These are phyloP conservation scores for Typha latifolia DNA, from an alignment of 176 grass and related monocot genomes.

Conservation along the genomic window DNA sequence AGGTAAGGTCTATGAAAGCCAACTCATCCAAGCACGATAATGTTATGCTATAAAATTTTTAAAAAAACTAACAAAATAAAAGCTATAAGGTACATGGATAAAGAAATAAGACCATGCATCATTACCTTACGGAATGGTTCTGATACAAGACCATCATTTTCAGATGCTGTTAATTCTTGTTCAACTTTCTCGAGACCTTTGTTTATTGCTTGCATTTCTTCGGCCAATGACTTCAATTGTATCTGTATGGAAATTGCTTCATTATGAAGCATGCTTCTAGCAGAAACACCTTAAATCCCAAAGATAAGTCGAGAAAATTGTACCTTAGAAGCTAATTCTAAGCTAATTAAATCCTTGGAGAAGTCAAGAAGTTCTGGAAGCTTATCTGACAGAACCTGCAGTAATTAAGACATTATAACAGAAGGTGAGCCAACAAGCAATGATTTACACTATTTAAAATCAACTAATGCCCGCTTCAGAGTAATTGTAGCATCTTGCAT, in stretches of 20 bases:
- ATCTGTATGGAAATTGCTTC: conserved; percentile 50
- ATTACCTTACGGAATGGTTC: conserved; percentile 60
- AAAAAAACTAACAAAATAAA: too few species aligned
- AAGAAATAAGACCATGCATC: not conserved
- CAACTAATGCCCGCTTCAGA: not conserved
- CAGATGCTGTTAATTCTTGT: conserved; percentile 85
- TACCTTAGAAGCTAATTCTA: conserved; percentile 89
- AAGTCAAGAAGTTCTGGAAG: conserved; percentile 97
- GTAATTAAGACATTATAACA: not conserved
- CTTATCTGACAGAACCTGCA: conserved; percentile 89
- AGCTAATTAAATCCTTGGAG: conserved; percentile 73
- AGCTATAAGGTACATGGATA: not conserved
- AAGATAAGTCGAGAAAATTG: not conserved
- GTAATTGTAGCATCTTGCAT: too few species aligned
- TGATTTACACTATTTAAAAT: not conserved
- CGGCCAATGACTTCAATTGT: conserved; percentile 91
- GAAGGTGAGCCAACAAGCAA: not conserved
- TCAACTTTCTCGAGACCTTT: conserved; percentile 99
- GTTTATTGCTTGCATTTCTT: conserved; percentile 99
- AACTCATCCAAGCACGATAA: not conserved
- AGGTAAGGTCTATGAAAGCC: not conserved
- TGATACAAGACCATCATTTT: conserved; percentile 94
- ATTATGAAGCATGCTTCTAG: conserved; percentile 1
- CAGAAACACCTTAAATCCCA: conserved; percentile 9
- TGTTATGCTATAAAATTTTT: not conserved